phyloP scores from a whole-genome alignment of 2,329 filamentous ascomycete genomes.

The Xylariaceae sp. region DNA sequence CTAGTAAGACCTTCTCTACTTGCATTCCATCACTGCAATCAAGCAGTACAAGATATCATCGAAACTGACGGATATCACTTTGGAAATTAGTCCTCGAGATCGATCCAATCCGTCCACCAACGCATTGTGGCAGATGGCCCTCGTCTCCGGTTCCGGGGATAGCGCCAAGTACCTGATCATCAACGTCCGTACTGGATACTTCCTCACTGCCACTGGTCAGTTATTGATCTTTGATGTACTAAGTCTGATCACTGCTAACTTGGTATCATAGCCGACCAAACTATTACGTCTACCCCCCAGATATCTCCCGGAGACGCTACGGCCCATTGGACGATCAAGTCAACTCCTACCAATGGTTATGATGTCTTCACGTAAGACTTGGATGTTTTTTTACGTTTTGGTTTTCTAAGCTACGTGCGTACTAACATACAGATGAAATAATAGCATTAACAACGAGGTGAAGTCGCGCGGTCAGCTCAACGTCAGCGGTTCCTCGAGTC shows the following conservation, averaged over 20 bases:
- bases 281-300: constrained; percentile 18
- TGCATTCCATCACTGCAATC: too few relatives aligned
- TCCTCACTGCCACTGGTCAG: constrained; percentile 15
- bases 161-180: not conserved
- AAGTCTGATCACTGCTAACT: not conserved
- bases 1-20: not conserved
- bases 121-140: not conserved
- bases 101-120: not conserved
- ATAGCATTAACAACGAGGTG: constrained; percentile 19
- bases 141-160: not conserved
- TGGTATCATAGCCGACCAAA: constrained; percentile 5
- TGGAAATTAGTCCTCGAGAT: not conserved
- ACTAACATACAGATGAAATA: not conserved
- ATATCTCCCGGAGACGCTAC: constrained; percentile 15
- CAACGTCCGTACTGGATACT: not conserved
- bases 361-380: constrained; percentile 16
- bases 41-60: not conserved
- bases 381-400: not conserved
- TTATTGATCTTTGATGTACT: not conserved
- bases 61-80: not conserved
- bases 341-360: constrained; percentile 17
- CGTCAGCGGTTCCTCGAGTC: constrained; percentile 10
- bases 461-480: constrained; percentile 18
- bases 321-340: constrained; percentile 21
- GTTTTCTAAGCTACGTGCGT: not conserved